These are phyloP conservation scores for Saccharum officinarum DNA, from an alignment of 176 grass and related monocot genomes.

Conservation along the genomic window DNA sequence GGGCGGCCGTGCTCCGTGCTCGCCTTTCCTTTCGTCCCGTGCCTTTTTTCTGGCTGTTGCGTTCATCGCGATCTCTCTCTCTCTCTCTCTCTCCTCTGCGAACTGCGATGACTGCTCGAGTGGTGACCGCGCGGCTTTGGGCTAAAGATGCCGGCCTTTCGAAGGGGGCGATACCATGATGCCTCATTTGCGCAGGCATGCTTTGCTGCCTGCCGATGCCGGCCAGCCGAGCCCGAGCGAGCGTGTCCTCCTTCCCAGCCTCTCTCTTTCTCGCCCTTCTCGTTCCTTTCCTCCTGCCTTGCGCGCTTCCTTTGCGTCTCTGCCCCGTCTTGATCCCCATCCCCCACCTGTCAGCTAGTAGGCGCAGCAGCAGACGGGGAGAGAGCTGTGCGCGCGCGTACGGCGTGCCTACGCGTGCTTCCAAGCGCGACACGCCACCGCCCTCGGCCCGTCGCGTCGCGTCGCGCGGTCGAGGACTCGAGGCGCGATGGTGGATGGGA, in stretches of 20 bases:
- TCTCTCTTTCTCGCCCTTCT: not conserved
- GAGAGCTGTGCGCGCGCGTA: not conserved
- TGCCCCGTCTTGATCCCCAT: not conserved
- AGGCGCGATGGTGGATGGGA: not conserved
- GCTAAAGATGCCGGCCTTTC: constrained; percentile 89
- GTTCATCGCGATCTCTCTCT: not conserved
- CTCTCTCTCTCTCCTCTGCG: not conserved
- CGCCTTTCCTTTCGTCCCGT: not conserved
- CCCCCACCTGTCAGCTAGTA: constrained; percentile 16
- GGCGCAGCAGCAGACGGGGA: not conserved
- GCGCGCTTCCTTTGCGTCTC: constrained; percentile 1
- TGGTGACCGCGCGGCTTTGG: constrained; percentile 15
- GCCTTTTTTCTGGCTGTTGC: not conserved
- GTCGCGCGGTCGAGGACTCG: not conserved
- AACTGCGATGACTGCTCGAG: not conserved
- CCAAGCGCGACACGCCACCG: constrained; percentile 1
- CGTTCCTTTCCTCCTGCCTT: not conserved
- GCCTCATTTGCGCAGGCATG: constrained; percentile 52
- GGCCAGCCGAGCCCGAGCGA: no score
- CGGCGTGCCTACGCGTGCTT: constrained; percentile 22
- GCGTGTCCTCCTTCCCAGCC: no score
- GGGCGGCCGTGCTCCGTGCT: not conserved
- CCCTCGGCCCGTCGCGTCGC: not conserved
- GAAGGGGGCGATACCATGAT: constrained; percentile 69
- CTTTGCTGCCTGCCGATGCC: constrained; percentile 1